Evolutionary conservation across 2,329 filamentous ascomycete species (phyloP), one percentile per base, ranked within the genome.

Genomic region (Colletotrichum sp.): DNA sequence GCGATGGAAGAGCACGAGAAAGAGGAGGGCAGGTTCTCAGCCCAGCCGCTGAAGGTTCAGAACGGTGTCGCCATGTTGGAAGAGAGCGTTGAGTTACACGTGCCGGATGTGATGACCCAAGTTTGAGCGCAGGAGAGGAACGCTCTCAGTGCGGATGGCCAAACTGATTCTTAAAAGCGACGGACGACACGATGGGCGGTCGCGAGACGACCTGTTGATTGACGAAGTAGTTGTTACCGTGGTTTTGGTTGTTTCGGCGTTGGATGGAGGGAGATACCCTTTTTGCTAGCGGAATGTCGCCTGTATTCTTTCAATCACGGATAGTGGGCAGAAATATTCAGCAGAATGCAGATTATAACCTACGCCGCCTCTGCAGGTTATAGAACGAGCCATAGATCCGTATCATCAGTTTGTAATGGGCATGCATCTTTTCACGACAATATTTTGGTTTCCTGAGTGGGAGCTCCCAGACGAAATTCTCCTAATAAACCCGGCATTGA

Each of bases 1-100:
- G 71, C 43, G 67, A 82, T 84, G 82, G 83, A 84, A 77, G 75
- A 80, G 43, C 78, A 81, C 15, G 84, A 85, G 67, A 75, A 81
- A 16, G 70, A 78, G 30, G 80, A 82, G 52, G 82, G 81, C 4
- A 75, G 72, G 16, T 86, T 86, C 75, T 83, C 83, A 6, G 82
- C 84, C 43, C 84, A 86, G 28, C 84, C 86, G 55, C 80, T 90
- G 3, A 85, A 88, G 34, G 87, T 91, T 2, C 83, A 85, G 6
- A 85, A 87, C 18, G 91, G 90, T 3, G 84, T 92, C 6, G 90
- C 90, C 2, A 80, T 93, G 30, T 88, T 88, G 5, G 90, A 93
- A 79, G 90, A 92, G 80, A 89, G 87, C 58, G 86, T 91, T 18
- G 87, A 87, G 76, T 82, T 85, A 36, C 86, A 88, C 21, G 80